phyloP scores from a whole-genome alignment of 2,329 filamentous ascomycete species.

The Aspergillus latus region DNA sequence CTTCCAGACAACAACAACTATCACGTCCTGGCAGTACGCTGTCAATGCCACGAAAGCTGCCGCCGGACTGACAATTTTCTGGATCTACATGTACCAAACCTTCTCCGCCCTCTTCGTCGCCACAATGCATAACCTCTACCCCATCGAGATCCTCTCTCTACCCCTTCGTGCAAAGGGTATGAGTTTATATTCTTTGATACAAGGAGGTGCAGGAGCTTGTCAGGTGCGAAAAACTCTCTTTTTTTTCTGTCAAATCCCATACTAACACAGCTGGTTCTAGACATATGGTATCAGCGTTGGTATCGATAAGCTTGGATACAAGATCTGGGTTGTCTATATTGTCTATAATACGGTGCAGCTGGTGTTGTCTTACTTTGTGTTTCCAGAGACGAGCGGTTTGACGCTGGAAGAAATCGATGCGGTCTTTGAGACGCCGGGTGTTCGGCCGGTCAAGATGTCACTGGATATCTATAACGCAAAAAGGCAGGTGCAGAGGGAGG shows the following conservation, averaged over 20 bases:
- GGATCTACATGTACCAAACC: constrained; percentile 52
- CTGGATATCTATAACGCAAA: constrained; percentile 43
- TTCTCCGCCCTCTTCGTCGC: constrained; percentile 49
- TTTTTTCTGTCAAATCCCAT: too few species aligned
- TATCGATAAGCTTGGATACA: constrained; percentile 50
- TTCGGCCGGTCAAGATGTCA: constrained; percentile 47
- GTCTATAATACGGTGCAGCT: constrained; percentile 52
- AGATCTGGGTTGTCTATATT: constrained; percentile 54
- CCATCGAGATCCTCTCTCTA: constrained; percentile 47
- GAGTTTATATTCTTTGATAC: constrained; percentile 48
- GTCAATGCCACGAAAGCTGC: constrained; percentile 32
- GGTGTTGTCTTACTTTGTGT: constrained; percentile 51
- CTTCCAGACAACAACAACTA: constrained; percentile 48
- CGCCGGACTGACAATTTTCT: constrained; percentile 47
- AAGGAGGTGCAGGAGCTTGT: constrained; percentile 44
- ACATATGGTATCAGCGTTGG: constrained; percentile 51
- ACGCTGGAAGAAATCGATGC: constrained; percentile 59
- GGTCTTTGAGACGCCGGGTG: constrained; percentile 54
- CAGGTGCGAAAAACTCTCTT: too few species aligned
- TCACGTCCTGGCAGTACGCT: constrained; percentile 50
- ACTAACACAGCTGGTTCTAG: too few species aligned
- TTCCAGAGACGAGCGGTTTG: constrained; percentile 53
- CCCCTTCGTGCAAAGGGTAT: constrained; percentile 49
- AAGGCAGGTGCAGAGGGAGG: background rate
- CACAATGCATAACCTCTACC: constrained; percentile 52